Conservation (phyloP, 495 filamentous ascomycete genomes). For the Aspergillus mulundensis region DNA sequence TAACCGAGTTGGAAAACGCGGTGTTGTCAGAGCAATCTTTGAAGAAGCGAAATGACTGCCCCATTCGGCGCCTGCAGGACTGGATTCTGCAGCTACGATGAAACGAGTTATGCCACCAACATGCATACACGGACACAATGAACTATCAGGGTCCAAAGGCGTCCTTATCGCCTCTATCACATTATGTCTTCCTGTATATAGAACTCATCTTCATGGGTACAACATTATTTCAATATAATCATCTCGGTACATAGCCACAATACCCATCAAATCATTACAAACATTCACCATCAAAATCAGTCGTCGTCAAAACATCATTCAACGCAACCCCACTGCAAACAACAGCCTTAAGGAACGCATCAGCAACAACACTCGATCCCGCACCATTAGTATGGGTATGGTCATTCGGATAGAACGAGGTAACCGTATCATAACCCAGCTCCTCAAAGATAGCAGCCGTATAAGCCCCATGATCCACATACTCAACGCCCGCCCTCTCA, state of each 20-base stretch:
- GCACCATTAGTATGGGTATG: conserved; percentile 61
- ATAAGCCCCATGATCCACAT: conserved; percentile 60
- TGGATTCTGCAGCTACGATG: not conserved
- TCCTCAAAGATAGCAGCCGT: conserved; percentile 48
- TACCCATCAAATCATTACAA: conserved; percentile 11
- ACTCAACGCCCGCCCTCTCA: conserved; percentile 39
- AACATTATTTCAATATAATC: too few relatives aligned
- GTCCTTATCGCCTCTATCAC: too few relatives aligned
- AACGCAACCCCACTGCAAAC: conserved; percentile 37
- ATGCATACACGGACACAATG: not conserved
- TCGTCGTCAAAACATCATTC: conserved; percentile 30
- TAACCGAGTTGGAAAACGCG: conserved; percentile 43
- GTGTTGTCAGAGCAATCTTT: conserved; percentile 44
- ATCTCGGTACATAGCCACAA: too few relatives aligned
- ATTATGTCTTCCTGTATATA: too few relatives aligned
- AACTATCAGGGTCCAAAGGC: too few relatives aligned
- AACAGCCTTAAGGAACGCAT: conserved; percentile 60
- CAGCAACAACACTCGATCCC: conserved; percentile 55
- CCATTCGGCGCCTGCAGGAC: not conserved
- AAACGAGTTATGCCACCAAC: not conserved
- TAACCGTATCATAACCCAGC: conserved; percentile 41
- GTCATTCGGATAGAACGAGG: conserved; percentile 55
- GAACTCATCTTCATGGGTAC: too few relatives aligned
- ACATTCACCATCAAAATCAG: conserved; percentile 30
- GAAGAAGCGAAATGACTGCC: conserved; percentile 21